Evolutionary conservation across 192 early-diverging fungal genomes (phyloP).

Genomic region (Coemansia sp.): DNA sequence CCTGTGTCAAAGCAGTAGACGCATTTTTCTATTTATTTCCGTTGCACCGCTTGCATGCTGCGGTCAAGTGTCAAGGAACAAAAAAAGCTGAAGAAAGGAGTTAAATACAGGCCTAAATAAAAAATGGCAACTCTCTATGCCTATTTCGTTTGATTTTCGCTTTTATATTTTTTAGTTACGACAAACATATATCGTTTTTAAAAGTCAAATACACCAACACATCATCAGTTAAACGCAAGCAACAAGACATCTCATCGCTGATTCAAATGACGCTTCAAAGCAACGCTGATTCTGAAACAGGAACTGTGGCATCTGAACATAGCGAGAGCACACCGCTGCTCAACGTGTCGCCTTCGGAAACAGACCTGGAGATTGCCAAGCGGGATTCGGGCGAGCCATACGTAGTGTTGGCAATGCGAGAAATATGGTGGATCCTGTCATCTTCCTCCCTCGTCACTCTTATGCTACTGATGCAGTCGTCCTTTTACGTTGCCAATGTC

Average conservation of each 20-base stretch:
- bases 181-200: too few relatives aligned
- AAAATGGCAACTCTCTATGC: too few relatives aligned
- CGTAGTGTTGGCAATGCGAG: not conserved
- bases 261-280: not conserved
- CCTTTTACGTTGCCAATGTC: slow-evolving; percentile 59
- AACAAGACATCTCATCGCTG: too few relatives aligned
- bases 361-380: not conserved
- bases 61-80: not conserved
- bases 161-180: too few relatives aligned
- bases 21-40: not conserved
- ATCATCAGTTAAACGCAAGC: too few relatives aligned
- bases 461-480: slow-evolving; percentile 62
- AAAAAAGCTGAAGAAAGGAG: not conserved
- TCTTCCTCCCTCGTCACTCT: slow-evolving; percentile 44
- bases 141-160: too few relatives aligned
- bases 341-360: not conserved
- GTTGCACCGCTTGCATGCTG: not conserved
- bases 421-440: slow-evolving; percentile 4
- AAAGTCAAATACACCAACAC: too few relatives aligned
- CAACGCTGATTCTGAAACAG: not conserved
- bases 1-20: not conserved
- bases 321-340: slow-evolving; percentile 3
- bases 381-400: not conserved
- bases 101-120: too few relatives aligned
- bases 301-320: not conserved